These are phyloP conservation scores for Phytophthora macrochlamydospora DNA, from an alignment of 352 stramenopile genomes.

Conservation along the genomic window DNA sequence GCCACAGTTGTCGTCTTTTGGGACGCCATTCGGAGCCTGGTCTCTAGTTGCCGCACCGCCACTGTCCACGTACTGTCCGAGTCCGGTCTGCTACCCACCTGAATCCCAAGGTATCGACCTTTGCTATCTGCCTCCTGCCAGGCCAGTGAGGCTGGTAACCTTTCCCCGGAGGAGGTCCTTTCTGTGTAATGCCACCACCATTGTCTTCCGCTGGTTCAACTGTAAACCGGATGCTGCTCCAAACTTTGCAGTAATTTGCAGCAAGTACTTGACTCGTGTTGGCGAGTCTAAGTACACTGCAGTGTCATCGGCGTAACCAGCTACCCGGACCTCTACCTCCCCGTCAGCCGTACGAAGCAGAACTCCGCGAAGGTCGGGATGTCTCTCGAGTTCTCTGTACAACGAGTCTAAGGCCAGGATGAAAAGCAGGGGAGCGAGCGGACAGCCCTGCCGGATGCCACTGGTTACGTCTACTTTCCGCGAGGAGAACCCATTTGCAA, in stretches of 20 bases:
- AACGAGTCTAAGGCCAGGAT: neutral
- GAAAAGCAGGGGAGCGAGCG: neutral
- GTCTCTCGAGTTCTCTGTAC: neutral
- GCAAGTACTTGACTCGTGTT: neutral
- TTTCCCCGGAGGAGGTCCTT: too few relatives aligned
- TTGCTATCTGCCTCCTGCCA: too few relatives aligned
- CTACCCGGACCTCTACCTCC: neutral
- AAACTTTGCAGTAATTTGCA: neutral
- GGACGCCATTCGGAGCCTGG: too few relatives aligned
- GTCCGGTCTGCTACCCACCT: too few relatives aligned
- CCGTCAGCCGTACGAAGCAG: neutral
- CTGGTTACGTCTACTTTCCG: neutral
- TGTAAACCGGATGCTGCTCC: neutral
- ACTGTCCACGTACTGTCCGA: too few relatives aligned
- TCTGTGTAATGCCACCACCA: neutral
- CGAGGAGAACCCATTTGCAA: neutral
- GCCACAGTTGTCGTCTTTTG: too few relatives aligned
- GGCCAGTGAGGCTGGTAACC: too few relatives aligned
- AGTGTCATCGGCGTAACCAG: slow-evolving; percentile 9
- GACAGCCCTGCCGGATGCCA: neutral
- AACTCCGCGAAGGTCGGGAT: neutral
- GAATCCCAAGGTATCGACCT: too few relatives aligned
- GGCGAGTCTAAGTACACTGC: neutral
- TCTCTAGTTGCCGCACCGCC: too few relatives aligned
- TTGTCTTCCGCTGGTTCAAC: neutral